Evolutionary conservation across 345 rosid species (phyloP), one percentile per base, ranked within the genome.

Genomic region (Syzygium grande): DNA sequence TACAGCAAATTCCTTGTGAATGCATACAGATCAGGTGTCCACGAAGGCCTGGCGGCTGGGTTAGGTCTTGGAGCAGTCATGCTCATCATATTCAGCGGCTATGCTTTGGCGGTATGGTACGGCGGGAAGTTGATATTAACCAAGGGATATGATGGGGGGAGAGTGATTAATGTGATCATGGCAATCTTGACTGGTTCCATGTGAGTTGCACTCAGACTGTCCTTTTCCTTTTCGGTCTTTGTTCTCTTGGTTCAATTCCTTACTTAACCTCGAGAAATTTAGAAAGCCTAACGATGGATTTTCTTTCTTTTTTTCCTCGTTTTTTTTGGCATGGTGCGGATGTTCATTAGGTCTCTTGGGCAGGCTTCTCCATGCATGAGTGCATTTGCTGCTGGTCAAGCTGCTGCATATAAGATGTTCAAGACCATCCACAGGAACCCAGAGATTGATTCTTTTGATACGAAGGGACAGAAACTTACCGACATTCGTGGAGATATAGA

Each of bases 171-270:
- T 78, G 96, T 97, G 88, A 94, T 97, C 78, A 4, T 95, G 30
- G 92, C 99, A 17, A 95, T 97, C 58, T 89, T 97, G 85, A 93
- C 92, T 22, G 98, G 97, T 87, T 95, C 99, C 85, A 92, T 93
- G 99, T 97, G 90, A 93, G 97, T 55, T 53, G 56, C 23, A 27
- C 30, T n/a, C 7, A 25, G 51, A 43, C 29, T 21, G 13, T 21
- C 11, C 51, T 13, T 58, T 21, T 58, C 25, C 41, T 41, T 53
- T 54, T 30, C 11, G n/a, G 15, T 55, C 61, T 30, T 11, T 55
- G 49, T 41, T 84, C 51, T 25, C 51, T 23, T 2, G 68, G 34
- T 61, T 61, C 68, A 61, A n/a, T 14, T 61, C 34, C 34, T n/a
- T 61, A 2, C 0, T 61, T 61, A n/a, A 34, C 54, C 73, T n/a